Conservation (phyloP, 164 flowering plant species). For the Magnolia changhungtana region DNA sequence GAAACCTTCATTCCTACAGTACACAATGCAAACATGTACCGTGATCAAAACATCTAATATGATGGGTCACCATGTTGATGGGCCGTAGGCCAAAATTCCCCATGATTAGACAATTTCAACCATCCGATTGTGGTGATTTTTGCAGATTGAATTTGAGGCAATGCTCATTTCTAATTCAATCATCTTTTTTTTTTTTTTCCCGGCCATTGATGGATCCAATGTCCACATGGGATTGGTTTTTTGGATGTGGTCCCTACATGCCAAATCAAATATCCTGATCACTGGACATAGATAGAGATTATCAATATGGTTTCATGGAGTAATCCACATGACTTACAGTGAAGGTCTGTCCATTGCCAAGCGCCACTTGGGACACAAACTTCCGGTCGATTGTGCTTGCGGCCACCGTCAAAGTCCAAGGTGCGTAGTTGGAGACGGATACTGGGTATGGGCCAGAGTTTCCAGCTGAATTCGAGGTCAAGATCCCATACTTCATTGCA, state of each 20-base stretch:
- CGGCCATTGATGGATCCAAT: too few relatives aligned
- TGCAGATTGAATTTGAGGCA: too few relatives aligned
- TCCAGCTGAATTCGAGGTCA: slow-evolving; percentile 12
- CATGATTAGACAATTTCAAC: too few relatives aligned
- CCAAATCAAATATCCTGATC: too few relatives aligned
- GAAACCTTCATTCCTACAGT: not conserved
- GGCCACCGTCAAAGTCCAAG: slow-evolving; percentile 12
- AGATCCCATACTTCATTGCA: slow-evolving; percentile 21
- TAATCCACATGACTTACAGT: not conserved
- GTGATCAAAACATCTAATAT: not conserved
- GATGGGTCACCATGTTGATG: not conserved
- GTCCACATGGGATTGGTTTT: too few relatives aligned
- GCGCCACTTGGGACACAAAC: slow-evolving; percentile 9
- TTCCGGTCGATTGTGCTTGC: slow-evolving; percentile 17
- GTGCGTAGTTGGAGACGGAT: not conserved
- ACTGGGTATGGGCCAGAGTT: not conserved
- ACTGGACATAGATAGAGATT: not conserved
- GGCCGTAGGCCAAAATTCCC: too few relatives aligned
- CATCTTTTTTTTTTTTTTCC: too few relatives aligned
- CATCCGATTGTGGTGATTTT: too few relatives aligned
- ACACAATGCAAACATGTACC: not conserved
- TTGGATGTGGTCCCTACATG: too few relatives aligned
- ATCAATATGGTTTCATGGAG: not conserved
- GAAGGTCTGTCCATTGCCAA: slow-evolving; percentile 8
- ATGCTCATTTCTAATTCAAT: too few relatives aligned